Conservation (phyloP, 148 eudicot genomes). For the Rhododendron kiyosumense region DNA sequence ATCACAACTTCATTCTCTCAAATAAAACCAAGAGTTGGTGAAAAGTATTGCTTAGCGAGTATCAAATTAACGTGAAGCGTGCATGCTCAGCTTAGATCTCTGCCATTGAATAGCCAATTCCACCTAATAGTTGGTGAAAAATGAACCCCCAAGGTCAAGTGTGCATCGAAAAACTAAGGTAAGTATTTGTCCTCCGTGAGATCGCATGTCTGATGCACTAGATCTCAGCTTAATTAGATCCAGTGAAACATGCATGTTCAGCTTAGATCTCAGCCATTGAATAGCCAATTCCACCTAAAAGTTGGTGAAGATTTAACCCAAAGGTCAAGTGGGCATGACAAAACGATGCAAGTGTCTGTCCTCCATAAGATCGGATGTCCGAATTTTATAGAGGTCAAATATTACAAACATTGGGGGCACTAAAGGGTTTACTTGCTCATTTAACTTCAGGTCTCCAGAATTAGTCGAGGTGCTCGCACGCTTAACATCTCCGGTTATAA, state of each 20-base stretch:
- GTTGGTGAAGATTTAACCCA: not conserved
- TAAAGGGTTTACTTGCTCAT: no score
- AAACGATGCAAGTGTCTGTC: no score
- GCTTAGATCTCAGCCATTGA: constrained; percentile 2
- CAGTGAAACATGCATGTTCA: not conserved
- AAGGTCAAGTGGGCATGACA: no score
- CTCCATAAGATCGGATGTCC: not conserved
- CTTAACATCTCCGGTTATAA: no score
- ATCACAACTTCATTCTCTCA: not conserved
- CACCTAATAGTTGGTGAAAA: constrained; percentile 10
- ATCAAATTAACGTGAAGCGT: not conserved
- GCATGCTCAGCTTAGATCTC: not conserved
- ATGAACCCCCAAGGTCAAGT: not conserved
- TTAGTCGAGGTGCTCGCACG: not conserved
- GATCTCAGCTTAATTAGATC: no score
- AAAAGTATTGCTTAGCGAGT: not conserved
- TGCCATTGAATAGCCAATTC: not conserved
- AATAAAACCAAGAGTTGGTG: not conserved
- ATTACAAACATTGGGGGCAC: not conserved
- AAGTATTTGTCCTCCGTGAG: no score
- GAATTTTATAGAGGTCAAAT: no score
- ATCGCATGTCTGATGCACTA: no score
- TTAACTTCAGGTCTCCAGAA: no score
- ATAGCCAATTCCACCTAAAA: not conserved
- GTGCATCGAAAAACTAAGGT: not conserved